A percentile compares a stretch with the other conserved stretches of the same genome.
Evolutionary conservation across 2,329 filamentous ascomycete species (phyloP).

Genomic region (Exophiala sp.): DNA sequence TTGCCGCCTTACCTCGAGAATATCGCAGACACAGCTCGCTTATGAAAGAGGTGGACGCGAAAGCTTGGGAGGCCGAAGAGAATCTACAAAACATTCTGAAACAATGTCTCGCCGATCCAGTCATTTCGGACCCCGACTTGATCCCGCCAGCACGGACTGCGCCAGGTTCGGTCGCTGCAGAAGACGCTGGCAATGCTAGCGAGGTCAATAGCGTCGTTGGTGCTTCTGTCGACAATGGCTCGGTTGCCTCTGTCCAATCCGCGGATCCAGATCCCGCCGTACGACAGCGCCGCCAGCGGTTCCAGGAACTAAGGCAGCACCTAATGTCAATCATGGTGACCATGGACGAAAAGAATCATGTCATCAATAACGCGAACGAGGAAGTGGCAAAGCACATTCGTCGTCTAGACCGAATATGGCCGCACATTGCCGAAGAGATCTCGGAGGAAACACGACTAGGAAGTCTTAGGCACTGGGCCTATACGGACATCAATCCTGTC

Average conservation of each 20-base stretch:
- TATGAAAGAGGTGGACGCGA: conserved; percentile 95
- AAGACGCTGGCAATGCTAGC: conserved; percentile 19
- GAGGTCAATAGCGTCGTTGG: conserved; percentile 23
- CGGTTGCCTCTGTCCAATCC: conserved; percentile 20
- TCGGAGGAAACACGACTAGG: conserved; percentile 92
- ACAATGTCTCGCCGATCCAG: conserved; percentile 33
- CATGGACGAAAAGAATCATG: conserved; percentile 95
- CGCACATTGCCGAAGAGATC: conserved; percentile 79
- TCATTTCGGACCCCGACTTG: conserved; percentile 2
- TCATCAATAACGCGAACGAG: conserved; percentile 86
- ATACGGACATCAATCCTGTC: conserved; percentile 70
- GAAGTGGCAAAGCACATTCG: conserved; percentile 77
- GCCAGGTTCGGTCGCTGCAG: conserved; percentile 13
- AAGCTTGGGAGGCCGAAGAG: conserved; percentile 83
- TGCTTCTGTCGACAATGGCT: conserved; percentile 22
- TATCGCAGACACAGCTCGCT: conserved; percentile 93
- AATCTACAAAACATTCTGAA: conserved; percentile 68
- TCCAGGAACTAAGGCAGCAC: conserved; percentile 68
- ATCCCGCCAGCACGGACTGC: conserved; percentile 12
- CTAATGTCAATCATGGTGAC: conserved; percentile 82
- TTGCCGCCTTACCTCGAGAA: conserved; percentile 87
- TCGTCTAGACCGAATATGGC: conserved; percentile 80
- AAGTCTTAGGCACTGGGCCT: conserved; percentile 90
- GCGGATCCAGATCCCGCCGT: conserved; percentile 19
- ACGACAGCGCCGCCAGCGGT: conserved; percentile 56